Evolutionary conservation across 2,329 filamentous ascomycete species (phyloP).

Genomic region (Exophiala calicioides): DNA sequence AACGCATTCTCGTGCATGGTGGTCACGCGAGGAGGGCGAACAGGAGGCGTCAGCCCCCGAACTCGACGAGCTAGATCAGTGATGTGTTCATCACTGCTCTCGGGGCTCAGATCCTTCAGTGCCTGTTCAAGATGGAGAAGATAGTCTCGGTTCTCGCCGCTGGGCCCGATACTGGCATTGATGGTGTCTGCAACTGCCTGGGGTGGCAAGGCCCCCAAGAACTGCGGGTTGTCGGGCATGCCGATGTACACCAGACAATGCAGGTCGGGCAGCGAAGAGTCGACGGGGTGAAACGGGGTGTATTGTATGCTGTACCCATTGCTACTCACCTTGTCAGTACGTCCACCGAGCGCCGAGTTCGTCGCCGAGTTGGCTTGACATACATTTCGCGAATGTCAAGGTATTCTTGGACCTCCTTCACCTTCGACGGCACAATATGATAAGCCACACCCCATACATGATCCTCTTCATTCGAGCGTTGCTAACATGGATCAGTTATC

Average conservation of each 20-base stretch:
- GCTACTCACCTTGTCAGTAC: too few species aligned
- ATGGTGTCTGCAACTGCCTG: conserved; percentile 64
- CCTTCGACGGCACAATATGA: conserved; percentile 71
- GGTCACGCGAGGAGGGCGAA: conserved; percentile 5
- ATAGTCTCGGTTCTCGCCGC: conserved; percentile 88
- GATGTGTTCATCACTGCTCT: conserved; percentile 81
- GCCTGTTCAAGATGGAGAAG: conserved; percentile 76
- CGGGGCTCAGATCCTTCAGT: conserved; percentile 69
- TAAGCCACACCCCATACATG: conserved; percentile 91
- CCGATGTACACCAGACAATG: conserved; percentile 86
- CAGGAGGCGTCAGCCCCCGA: conserved; percentile 53
- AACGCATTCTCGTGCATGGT: conserved; percentile 40
- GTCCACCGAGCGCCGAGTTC: too few species aligned
- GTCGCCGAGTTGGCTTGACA: too few species aligned
- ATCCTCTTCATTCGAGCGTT: conserved; percentile 53
- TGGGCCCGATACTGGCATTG: conserved; percentile 72
- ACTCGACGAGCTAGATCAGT: conserved; percentile 76
- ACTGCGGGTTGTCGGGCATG: conserved; percentile 88
- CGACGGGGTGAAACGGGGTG: conserved; percentile 73
- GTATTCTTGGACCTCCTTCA: conserved; percentile 80
- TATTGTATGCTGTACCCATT: conserved; percentile 96
- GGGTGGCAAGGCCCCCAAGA: conserved; percentile 63
- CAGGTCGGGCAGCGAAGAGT: conserved; percentile 39
- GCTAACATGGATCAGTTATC: conserved; percentile 32
- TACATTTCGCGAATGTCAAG: conserved; percentile 90